These are phyloP conservation scores for Euphorbia pulcherrima DNA, from an alignment of 345 rosid species.

Conservation along the genomic window DNA sequence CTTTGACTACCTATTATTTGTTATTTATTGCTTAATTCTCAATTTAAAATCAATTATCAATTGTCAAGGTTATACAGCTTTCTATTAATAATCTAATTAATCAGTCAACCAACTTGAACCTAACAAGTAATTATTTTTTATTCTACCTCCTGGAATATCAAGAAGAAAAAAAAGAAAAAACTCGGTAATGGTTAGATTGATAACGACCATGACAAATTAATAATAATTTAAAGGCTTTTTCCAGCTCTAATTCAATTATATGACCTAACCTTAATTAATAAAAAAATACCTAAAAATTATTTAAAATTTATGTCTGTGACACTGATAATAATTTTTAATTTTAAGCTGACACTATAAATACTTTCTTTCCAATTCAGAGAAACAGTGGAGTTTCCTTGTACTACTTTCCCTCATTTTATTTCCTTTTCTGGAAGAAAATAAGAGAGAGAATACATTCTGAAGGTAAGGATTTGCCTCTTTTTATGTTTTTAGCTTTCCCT, in stretches of 20 bases:
- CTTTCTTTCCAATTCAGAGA: neutral
- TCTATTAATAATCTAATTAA: too few relatives aligned
- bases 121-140: neutral
- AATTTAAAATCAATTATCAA: too few relatives aligned
- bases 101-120: neutral
- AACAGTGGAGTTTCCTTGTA: conserved; percentile 8
- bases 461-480: conserved; percentile 7
- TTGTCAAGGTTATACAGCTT: neutral
- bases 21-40: neutral
- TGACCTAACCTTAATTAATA: neutral
- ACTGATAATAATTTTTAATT: too few relatives aligned
- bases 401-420: conserved; percentile 3
- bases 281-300: too few relatives aligned
- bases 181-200: neutral
- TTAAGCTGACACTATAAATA: neutral
- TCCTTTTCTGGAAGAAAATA: neutral
- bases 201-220: too few relatives aligned
- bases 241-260: neutral
- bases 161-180: too few relatives aligned
- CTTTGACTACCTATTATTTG: neutral
- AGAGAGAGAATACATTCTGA: too few relatives aligned
- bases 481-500: conserved; percentile 2
- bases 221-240: neutral
- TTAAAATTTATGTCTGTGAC: too few relatives aligned
- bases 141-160: neutral